A percentile compares a stretch with the other conserved stretches of the same genome.
Evolutionary conservation across 2,329 filamentous ascomycete genomes (phyloP).

Genomic region (Aureobasidium melanogenum): DNA sequence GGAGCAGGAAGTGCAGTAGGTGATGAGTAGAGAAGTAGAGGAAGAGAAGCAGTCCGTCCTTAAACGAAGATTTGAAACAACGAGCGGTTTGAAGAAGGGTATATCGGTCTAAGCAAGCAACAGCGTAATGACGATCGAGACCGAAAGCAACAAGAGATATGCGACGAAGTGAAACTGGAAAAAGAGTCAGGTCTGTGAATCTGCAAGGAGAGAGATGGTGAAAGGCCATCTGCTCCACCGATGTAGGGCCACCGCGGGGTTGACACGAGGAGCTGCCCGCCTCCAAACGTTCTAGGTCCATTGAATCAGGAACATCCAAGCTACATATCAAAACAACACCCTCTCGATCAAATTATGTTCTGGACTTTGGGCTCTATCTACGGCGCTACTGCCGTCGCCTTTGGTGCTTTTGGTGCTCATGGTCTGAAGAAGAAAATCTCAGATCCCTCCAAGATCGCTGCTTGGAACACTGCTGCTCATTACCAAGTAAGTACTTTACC

Average conservation of each 20-base stretch:
- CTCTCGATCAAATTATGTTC: conserved; percentile 22
- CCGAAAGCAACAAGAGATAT: background rate
- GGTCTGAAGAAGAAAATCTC: conserved; percentile 53
- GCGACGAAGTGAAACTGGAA: background rate
- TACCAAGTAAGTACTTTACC: conserved; percentile 46
- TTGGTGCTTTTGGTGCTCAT: conserved; percentile 61
- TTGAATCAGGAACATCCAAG: background rate
- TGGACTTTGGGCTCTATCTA: conserved; percentile 56
- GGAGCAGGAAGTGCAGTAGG: background rate
- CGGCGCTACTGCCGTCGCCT: conserved; percentile 51
- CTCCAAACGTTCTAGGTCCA: background rate
- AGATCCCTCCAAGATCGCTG: conserved; percentile 51
- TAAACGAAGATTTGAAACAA: conserved; percentile 1
- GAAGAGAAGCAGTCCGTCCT: background rate
- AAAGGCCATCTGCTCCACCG: background rate
- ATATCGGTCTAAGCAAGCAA: background rate
- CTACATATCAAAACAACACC: background rate
- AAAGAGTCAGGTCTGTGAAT: background rate
- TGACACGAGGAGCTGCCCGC: background rate
- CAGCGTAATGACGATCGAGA: background rate
- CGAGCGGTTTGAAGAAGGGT: conserved; percentile 5
- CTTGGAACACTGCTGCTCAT: conserved; percentile 56
- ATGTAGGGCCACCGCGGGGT: background rate
- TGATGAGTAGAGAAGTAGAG: background rate
- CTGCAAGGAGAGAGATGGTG: background rate